Evolutionary conservation across 345 rosid genomes (phyloP), one percentile per base, ranked within the genome.

Genomic region (Leavenworthia alabamica): DNA sequence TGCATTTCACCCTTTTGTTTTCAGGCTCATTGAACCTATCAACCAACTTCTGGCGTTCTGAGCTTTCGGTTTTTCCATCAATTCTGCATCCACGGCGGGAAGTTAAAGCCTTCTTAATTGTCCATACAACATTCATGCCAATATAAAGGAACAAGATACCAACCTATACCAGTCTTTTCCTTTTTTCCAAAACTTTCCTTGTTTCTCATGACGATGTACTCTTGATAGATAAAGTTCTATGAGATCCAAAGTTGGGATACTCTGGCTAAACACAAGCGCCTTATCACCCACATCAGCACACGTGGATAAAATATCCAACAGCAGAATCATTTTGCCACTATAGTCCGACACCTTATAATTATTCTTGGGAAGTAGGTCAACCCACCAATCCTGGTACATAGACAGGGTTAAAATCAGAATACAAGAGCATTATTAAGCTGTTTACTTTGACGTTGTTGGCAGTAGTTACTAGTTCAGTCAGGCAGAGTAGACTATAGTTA

Each of bases 81-180:
- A 94, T 70, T 78, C 99, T 94, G 86, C 72, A 53, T 8, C 51
- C 46, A 60, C 39, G 29, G 37, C 39, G 45, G 43, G 28, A 59
- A 52, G 63, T 66, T 72, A 67, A 49, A 44, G 72, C 50, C 35
- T 26, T 42, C 50, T 36, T 46, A 43, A 42, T 4, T 48, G 39
- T 54, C 37, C 62, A 66, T 29, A 53, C n/a, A 46, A 24, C 32
- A 56, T 26, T 27, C 36, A 24, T 28, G 45, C 43, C 12, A 36
- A 53, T 44, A 53, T 12, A 7, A 35, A 33, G 43, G 42, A 45
- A 42, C 45, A 7, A 16, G 69, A 73, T 49, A 78, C 96, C 31
- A 62, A 94, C 99, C 99, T 88, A 66, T 90, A 94, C 99, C 97
- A 94, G 68, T 94, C 99, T 72, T 90, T 90, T 43, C 90, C 93